A percentile compares a stretch with the other conserved stretches of the same genome.
phyloP scores from a whole-genome alignment of 2,329 filamentous ascomycete species.

The Alternaria brassicae region DNA sequence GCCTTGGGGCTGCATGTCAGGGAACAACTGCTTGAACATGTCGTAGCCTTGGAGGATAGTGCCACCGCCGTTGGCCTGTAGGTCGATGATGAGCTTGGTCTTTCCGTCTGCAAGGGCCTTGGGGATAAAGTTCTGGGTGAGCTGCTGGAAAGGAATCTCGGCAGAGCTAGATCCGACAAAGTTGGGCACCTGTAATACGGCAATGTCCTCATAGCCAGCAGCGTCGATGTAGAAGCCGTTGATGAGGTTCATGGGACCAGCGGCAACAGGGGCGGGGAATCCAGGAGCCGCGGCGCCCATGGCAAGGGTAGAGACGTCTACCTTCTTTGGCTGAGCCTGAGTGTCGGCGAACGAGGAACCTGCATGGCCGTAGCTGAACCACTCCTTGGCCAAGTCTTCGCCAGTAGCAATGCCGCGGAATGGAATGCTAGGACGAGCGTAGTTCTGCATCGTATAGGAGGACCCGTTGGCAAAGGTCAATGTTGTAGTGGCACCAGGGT shows the following conservation, averaged over 20 bases:
- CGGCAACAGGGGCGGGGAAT: constrained; percentile 53
- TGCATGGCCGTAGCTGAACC: constrained; percentile 42
- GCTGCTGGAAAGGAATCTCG: constrained; percentile 48
- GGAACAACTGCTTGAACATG: constrained; percentile 66
- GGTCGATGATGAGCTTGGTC: constrained; percentile 66
- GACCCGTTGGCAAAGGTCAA: constrained; percentile 57
- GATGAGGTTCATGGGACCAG: constrained; percentile 51
- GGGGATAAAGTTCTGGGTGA: constrained; percentile 52
- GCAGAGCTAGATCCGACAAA: constrained; percentile 44
- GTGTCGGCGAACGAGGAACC: constrained; percentile 2
- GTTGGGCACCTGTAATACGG: constrained; percentile 53
- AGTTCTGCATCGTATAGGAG: constrained; percentile 51
- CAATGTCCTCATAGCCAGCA: constrained; percentile 54
- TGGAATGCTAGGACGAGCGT: constrained; percentile 48
- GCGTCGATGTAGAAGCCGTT: constrained; percentile 56
- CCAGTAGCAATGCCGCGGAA: constrained; percentile 53
- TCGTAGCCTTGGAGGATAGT: constrained; percentile 66
- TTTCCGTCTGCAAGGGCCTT: constrained; percentile 59
- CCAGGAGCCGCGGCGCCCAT: constrained; percentile 45
- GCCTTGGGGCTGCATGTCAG: constrained; percentile 58
- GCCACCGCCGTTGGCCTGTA: constrained; percentile 67
- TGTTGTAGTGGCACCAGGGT: constrained; percentile 54
- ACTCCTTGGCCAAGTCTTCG: constrained; percentile 50
- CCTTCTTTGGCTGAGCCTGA: background rate
- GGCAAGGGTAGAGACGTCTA: constrained; percentile 12